Evolutionary conservation across 805 yeast genomes (phyloP).

Genomic region (Clavispora vitiphila): DNA sequence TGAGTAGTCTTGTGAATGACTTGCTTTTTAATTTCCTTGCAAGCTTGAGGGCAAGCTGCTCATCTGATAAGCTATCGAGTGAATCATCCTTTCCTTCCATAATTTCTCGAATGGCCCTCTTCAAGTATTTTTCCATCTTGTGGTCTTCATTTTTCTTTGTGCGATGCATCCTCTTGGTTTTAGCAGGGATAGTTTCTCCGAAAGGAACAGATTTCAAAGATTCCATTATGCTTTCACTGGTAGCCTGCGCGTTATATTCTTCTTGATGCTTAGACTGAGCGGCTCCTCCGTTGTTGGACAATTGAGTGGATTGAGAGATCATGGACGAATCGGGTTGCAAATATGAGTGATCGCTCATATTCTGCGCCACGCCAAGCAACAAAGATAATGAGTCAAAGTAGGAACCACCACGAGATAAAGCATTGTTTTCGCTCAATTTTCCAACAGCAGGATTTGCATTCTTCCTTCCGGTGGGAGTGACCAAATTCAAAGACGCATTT

Average conservation of each 20-base stretch:
- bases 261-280: too few relatives aligned
- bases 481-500: neutral
- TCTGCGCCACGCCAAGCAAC: conserved; percentile 5
- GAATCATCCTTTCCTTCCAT: conserved; percentile 4
- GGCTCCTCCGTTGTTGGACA: too few relatives aligned
- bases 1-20: conserved; percentile 9
- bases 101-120: conserved; percentile 2
- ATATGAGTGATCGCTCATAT: neutral
- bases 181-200: neutral
- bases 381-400: conserved; percentile 4
- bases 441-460: neutral
- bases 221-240: neutral
- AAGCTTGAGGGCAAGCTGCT: conserved; percentile 10
- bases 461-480: neutral
- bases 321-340: conserved; percentile 4
- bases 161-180: neutral
- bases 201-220: neutral
- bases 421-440: neutral
- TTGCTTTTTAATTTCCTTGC: conserved; percentile 10
- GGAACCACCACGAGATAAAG: neutral
- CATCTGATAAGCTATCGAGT: conserved; percentile 7
- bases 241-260: neutral
- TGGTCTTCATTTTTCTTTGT: neutral
- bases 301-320: conserved; percentile 9
- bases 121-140: neutral